These are phyloP conservation scores for Darksidea phi DNA, from an alignment of 495 filamentous ascomycete genomes.

Conservation along the genomic window DNA sequence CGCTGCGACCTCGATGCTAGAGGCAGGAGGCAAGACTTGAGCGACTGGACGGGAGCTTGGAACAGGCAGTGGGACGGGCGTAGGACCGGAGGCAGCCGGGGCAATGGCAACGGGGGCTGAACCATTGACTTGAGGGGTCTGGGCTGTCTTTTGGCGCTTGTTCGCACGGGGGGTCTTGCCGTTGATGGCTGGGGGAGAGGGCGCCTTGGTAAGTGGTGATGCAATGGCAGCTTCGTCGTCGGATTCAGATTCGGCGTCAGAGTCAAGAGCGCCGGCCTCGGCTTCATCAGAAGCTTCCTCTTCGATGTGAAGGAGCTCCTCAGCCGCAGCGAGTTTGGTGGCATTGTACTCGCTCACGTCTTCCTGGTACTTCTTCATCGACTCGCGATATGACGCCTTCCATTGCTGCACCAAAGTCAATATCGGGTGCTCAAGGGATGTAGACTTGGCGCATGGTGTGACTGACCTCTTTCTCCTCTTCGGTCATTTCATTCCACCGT, in stretches of 20 bases:
- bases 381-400: slow-evolving; percentile 30
- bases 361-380: slow-evolving; percentile 17
- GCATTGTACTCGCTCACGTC: slow-evolving; percentile 18
- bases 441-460: background rate
- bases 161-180: slow-evolving; percentile 25
- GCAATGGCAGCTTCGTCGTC: slow-evolving; percentile 19
- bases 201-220: slow-evolving; percentile 22
- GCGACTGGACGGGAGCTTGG: background rate
- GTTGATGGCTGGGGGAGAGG: slow-evolving; percentile 21
- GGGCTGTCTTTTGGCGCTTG: slow-evolving; percentile 33
- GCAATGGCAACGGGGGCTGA: background rate
- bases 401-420: slow-evolving; percentile 21
- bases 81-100: background rate
- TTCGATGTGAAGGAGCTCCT: slow-evolving; percentile 12
- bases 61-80: slow-evolving; percentile 14
- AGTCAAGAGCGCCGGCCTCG: slow-evolving; percentile 29
- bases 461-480: slow-evolving; percentile 71
- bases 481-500: slow-evolving; percentile 75
- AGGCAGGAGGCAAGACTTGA: slow-evolving; percentile 1
- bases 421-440: slow-evolving; percentile 12
- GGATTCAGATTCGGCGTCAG: slow-evolving; percentile 19
- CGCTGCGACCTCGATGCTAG: slow-evolving; percentile 4
- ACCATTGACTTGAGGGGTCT: background rate
- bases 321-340: slow-evolving; percentile 4
- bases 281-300: slow-evolving; percentile 31